Evolutionary conservation across 495 filamentous ascomycete genomes (phyloP), one percentile per base, ranked within the genome.

Genomic region (Friedmanniomyces simplex): DNA sequence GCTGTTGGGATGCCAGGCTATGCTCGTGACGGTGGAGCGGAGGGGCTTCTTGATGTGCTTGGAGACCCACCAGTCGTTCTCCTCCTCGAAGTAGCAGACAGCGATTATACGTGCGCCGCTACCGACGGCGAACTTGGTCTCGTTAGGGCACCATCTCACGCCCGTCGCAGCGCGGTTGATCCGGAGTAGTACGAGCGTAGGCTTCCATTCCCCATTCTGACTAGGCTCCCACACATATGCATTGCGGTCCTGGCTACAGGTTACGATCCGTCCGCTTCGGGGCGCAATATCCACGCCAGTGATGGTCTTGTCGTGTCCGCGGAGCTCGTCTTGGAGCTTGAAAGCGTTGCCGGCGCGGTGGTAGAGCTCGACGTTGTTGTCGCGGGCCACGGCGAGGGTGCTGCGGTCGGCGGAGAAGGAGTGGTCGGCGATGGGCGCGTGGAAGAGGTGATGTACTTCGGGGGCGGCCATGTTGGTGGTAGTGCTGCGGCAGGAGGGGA

Each of bases 11-110:
- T 98, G 93, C 93, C 93, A 98, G 45, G 81, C 84, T 20, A 98
- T 80, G 1, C 87, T 88, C 42, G 93, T 96, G 63, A 98, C 88
- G 46, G 93, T 98, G 66, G 87, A 91, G 51, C 93, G 87, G 65
- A 97, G 93, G 6, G 94, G 93, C 76, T 96, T 97, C 80, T 96
- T 96, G 57, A 98, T 71, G 71, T 98, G 93, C 77, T 97, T 98
- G 36, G 90, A 96, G 7, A 97, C 91, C 93, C 93, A 98, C 94
- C 94, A 97, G 74, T 97, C 89, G 69, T 97, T 96, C 72, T 97
- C 94, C 67, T 93, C 86, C 66, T 98, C 93, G 63, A 97, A 98
- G 76, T 96, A 96, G 77, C 93, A 98, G 63, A 96, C 82, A n/a
- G 93, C 88, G 65, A 98, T 95, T 54, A 94, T 84, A 54, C 94